These are phyloP conservation scores for Lachnellula subtilissima DNA, from an alignment of 2,329 filamentous ascomycete genomes.

Conservation along the genomic window DNA sequence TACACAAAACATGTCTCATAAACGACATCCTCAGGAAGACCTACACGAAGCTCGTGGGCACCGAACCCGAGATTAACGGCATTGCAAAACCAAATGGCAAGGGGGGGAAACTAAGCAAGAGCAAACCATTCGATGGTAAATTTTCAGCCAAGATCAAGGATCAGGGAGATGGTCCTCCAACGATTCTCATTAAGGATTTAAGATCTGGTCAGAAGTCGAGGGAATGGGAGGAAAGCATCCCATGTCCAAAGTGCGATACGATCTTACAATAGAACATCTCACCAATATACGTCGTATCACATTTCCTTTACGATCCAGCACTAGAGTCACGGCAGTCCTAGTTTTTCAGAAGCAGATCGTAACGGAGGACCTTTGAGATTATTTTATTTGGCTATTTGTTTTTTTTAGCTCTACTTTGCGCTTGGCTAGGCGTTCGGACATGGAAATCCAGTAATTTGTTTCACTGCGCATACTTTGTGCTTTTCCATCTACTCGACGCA, in stretches of 20 bases:
- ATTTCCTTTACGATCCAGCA: not conserved
- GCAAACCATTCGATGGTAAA: constrained; percentile 19
- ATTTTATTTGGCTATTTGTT: not conserved
- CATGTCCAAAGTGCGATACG: constrained; percentile 25
- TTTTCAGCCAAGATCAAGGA: constrained; percentile 21
- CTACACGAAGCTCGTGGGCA: constrained; percentile 15
- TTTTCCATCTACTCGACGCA: not conserved
- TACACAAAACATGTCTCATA: constrained; percentile 35
- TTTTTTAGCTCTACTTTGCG: not conserved
- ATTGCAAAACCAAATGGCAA: constrained; percentile 11
- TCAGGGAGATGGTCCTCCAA: constrained; percentile 8
- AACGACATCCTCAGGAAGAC: constrained; percentile 28
- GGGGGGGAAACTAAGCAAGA: constrained; percentile 11
- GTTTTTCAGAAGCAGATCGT: not conserved
- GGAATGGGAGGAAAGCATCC: constrained; percentile 18
- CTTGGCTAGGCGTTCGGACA: not conserved
- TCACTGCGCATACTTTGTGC: not conserved
- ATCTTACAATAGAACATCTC: constrained; percentile 14
- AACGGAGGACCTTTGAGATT: not conserved
- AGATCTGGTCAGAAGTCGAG: constrained; percentile 9
- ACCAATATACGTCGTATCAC: not conserved
- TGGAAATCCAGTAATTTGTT: not conserved
- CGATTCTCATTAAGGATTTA: constrained; percentile 22
- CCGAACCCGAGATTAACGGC: constrained; percentile 11
- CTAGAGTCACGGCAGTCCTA: not conserved